Evolutionary conservation across 805 yeast genomes (phyloP).

Genomic region (Pichia phayaonensis): DNA sequence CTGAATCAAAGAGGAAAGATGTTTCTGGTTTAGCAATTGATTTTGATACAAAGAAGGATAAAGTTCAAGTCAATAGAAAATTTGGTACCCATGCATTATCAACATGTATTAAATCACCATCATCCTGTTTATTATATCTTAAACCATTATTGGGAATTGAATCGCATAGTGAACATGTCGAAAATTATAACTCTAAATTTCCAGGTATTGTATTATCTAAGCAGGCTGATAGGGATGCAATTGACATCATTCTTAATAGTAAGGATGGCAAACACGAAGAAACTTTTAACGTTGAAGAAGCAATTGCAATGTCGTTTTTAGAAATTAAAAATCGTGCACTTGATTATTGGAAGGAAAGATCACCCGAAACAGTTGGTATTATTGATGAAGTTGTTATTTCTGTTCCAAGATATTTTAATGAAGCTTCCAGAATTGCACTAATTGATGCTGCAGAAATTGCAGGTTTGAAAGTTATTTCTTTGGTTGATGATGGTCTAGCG

Average conservation of each 20-base stretch:
- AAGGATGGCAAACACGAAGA: slow-evolving; percentile 27
- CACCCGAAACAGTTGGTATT: slow-evolving; percentile 39
- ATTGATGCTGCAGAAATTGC: slow-evolving; percentile 68
- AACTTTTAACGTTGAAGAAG: slow-evolving; percentile 57
- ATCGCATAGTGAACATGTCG: slow-evolving; percentile 38
- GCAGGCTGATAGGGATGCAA: slow-evolving; percentile 37
- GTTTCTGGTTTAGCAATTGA: slow-evolving; percentile 63
- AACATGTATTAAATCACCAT: slow-evolving; percentile 67
- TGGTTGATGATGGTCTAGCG: slow-evolving; percentile 90
- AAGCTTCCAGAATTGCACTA: slow-evolving; percentile 61
- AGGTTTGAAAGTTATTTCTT: slow-evolving; percentile 52
- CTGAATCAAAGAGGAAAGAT: slow-evolving; percentile 89
- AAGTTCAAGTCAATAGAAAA: slow-evolving; percentile 55
- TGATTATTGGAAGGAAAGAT: slow-evolving; percentile 45
- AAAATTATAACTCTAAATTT: slow-evolving; percentile 43
- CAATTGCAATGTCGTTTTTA: slow-evolving; percentile 72
- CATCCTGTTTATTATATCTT: slow-evolving; percentile 53
- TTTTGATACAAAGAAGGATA: slow-evolving; percentile 1
- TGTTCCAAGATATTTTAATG: slow-evolving; percentile 64
- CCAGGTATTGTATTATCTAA: slow-evolving; percentile 50
- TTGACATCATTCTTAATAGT: slow-evolving; percentile 35
- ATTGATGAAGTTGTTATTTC: slow-evolving; percentile 67
- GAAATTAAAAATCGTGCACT: slow-evolving; percentile 63
- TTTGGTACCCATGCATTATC: slow-evolving; percentile 74
- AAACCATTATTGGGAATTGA: slow-evolving; percentile 68